Evolutionary conservation across 2,329 filamentous ascomycete genomes (phyloP), one percentile per base, ranked within the genome.

Genomic region (Colletotrichum orbiculare): DNA sequence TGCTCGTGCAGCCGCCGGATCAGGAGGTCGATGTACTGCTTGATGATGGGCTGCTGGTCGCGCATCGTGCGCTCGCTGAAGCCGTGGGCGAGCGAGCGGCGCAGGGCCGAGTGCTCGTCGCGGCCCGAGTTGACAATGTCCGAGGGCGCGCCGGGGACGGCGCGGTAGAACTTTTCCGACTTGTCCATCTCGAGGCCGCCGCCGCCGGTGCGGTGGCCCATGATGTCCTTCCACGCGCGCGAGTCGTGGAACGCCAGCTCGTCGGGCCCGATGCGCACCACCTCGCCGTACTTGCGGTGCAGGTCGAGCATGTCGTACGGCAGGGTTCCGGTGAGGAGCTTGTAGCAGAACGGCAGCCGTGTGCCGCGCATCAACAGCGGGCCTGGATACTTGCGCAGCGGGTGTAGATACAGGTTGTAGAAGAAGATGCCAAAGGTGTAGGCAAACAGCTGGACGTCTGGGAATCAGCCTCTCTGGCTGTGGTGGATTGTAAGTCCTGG

Each of bases 251-350:
- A 85, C 2, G 80, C 78, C 3, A 85, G 75, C 68, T 84, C 81
- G 61, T 82, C 75, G 2, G 83, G 82, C 4, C 76, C 76, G 46
- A 83, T 72, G 9, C 83, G 79, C 8, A 85, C 81, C 1, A 84
- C 76, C 1, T 75, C 73, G 6, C 83, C 83, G 67, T 82, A 82
- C 45, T 72, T 66, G 6, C 73, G 67, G 69, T 82, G 80, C 12
- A 82, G 70, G 4, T 68, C 68, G 37, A 71, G 70, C 53, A 76
- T 63, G 56, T 74, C 70, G 35, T 71, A 71, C 17, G 71, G 68
- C 3, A 75, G 62, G 11, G 68, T 70, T 33, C 76, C 74, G 4
- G 66, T 59, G 13, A 68, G 48, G 0, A 66, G 43, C 47, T 48
- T 58, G 52, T 65, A 67, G 37, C 61, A 64, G 38, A 53, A 60